phyloP scores from a whole-genome alignment of 2,329 filamentous ascomycete genomes.

The Pseudodiploospora longispora region DNA sequence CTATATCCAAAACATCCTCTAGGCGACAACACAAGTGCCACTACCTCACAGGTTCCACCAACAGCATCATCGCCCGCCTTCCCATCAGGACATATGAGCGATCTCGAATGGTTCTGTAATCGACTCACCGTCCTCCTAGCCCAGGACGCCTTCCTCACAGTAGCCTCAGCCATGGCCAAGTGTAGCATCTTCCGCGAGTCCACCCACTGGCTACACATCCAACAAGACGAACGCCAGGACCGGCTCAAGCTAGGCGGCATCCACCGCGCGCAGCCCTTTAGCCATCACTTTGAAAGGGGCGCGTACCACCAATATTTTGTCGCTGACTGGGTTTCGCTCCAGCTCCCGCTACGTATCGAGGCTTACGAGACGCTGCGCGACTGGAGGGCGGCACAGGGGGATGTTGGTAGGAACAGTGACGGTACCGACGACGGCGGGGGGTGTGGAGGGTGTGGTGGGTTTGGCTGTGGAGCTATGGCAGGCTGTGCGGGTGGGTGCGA shows the following conservation, averaged over 20 bases:
- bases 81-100: constrained; percentile 11
- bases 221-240: constrained; percentile 14
- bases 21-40: not conserved
- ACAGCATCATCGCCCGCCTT: not conserved
- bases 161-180: constrained; percentile 28
- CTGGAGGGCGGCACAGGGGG: constrained; percentile 12
- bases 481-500: constrained; percentile 12
- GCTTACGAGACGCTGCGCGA: constrained; percentile 18
- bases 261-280: constrained; percentile 33
- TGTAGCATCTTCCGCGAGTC: constrained; percentile 17
- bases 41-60: not conserved
- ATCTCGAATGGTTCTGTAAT: constrained; percentile 26
- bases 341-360: constrained; percentile 11
- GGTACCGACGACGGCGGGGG: constrained; percentile 7
- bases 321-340: constrained; percentile 17
- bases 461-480: constrained; percentile 12
- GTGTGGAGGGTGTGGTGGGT: constrained; percentile 8
- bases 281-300: constrained; percentile 28
- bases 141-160: constrained; percentile 20
- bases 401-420: constrained; percentile 5
- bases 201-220: constrained; percentile 26
- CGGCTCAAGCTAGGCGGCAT: constrained; percentile 33
- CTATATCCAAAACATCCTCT: constrained; percentile 21
- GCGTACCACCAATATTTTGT: constrained; percentile 21
- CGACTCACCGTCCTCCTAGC: constrained; percentile 26